Evolutionary conservation across 371 early-diverging fungal species (phyloP).

Genomic region (Enterocytospora artemiae): DNA sequence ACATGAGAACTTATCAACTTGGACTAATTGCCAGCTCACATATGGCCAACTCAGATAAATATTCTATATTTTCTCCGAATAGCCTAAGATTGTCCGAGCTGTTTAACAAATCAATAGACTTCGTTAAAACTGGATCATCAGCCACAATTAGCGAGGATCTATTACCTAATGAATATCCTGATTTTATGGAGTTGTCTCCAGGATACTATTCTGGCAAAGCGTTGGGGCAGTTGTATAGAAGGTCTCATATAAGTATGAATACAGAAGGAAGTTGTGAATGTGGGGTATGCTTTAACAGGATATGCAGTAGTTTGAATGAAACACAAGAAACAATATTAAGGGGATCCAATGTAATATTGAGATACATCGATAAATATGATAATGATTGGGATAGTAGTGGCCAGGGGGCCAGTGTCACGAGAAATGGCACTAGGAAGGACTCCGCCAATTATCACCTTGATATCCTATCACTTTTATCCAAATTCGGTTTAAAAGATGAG

Average conservation of each 20-base stretch:
- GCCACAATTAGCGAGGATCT: constrained; percentile 50
- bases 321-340: not conserved
- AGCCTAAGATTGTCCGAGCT: constrained; percentile 63
- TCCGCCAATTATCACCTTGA: not conserved
- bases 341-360: not conserved
- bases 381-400: not conserved
- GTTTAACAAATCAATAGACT: constrained; percentile 64
- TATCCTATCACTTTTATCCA: not conserved
- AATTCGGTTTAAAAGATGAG: not conserved
- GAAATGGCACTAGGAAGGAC: not conserved
- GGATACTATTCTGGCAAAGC: constrained; percentile 62
- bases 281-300: not conserved
- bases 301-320: not conserved
- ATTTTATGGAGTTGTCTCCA: constrained; percentile 67
- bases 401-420: too few relatives aligned
- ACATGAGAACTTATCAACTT: constrained; percentile 64
- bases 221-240: constrained; percentile 62
- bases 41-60: constrained; percentile 63
- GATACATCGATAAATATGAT: not conserved
- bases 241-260: constrained; percentile 2
- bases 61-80: constrained; percentile 59
- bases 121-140: constrained; percentile 63
- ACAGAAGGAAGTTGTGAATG: not conserved
- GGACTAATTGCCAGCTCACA: constrained; percentile 69
- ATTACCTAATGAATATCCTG: constrained; percentile 61